Base-by-base conservation (phyloP, 768 basidiomycete species). In the Nidula microcarpa region DNA sequence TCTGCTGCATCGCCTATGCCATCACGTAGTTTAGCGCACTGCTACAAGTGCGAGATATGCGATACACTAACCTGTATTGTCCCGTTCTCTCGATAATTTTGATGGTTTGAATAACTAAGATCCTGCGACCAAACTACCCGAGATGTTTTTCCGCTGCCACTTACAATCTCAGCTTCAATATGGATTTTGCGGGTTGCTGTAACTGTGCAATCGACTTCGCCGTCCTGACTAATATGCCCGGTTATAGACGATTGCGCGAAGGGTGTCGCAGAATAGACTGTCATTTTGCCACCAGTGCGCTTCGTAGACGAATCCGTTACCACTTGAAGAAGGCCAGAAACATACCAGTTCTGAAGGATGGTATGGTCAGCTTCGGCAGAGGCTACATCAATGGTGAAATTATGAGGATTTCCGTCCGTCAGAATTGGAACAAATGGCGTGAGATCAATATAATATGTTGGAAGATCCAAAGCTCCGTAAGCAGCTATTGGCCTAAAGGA, bases 271-370 rank as follows among this genome's bases (percentile, higher is more conserved):
- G 75, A 66, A 59, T 89, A 86, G 8, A 60, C 59, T 0, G 77
- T 83, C 53, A 91, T 88, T 30, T 72, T 76, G 32, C 90, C 90
- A 1, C 81, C 87, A 2, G 90, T 91, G 3, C 74, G 86, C 43
- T 66, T 61, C 1, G 73, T 67, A 33, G 88, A 87, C 6, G 80
- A 65, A 62, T 89, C 86, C 0, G 82, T 83, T 54, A 85, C 66
- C 45, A 89, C 84, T 64, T 91, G 88, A 4, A 92, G 66, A 5
- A 73, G 57, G 0, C 87, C 90, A 4, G 87, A 89, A 30, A 91
- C 81, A 62, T 80, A 88, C 91, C 90, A 92, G 62, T 90, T 91
- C 56, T 80, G 75, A 48, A 86, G 77, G 60, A 87, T 81, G n/a
- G 74, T 68, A 53, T 85, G 86, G 60, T 85, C 74, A 6, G 58